These are phyloP conservation scores for Starmerella ratchasimensis DNA, from an alignment of 805 yeast species.

Conservation along the genomic window DNA sequence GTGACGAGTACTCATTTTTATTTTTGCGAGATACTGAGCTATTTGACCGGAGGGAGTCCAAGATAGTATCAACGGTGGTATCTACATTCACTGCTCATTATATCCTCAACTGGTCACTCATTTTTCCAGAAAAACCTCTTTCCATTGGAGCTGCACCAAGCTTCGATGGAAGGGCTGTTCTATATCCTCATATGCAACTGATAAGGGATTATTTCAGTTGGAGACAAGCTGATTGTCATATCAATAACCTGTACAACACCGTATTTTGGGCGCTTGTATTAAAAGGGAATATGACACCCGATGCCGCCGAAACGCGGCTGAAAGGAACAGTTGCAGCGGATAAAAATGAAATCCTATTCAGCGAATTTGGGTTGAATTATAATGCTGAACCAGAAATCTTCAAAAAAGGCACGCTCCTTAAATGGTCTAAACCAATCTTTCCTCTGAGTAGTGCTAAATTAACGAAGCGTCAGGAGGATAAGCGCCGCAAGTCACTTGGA, in stretches of 20 bases:
- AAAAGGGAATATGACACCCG: constrained; percentile 53
- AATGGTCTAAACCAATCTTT: constrained; percentile 34
- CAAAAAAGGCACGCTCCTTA: constrained; percentile 64
- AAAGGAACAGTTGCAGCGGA: constrained; percentile 67
- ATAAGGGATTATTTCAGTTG: constrained; percentile 78
- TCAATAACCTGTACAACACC: constrained; percentile 86
- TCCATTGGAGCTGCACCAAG: constrained; percentile 51
- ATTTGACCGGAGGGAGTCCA: constrained; percentile 73
- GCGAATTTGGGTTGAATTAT: constrained; percentile 70
- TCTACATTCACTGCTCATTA: constrained; percentile 72
- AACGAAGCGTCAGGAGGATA: constrained; percentile 36
- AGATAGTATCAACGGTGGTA: constrained; percentile 68
- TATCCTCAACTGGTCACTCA: constrained; percentile 47
- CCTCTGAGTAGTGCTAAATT: constrained; percentile 9
- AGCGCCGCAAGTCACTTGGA: constrained; percentile 35
- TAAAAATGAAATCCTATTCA: constrained; percentile 76
- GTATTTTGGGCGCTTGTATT: constrained; percentile 76
- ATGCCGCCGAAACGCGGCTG: constrained; percentile 66
- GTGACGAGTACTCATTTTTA: constrained; percentile 85
- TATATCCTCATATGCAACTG: constrained; percentile 51
- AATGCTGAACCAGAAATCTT: constrained; percentile 80
- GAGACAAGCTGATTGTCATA: constrained; percentile 94
- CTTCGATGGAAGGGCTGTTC: constrained; percentile 82
- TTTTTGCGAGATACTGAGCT: constrained; percentile 47
- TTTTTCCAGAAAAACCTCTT: constrained; percentile 40